phyloP scores from a whole-genome alignment of 768 basidiomycete species.

The Pleurotus citrinopileatus region DNA sequence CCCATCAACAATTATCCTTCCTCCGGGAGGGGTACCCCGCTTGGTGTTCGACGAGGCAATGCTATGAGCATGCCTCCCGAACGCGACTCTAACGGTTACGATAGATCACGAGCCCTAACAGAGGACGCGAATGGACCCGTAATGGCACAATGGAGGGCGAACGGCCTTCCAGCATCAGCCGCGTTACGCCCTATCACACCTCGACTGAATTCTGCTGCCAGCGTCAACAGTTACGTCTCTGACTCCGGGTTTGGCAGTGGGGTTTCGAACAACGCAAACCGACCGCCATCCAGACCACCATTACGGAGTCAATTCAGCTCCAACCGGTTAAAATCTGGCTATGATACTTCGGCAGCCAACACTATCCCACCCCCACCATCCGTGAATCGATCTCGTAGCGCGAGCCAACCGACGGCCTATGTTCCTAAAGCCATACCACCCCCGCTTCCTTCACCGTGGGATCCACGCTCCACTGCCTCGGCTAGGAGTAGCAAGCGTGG shows the following conservation, averaged over 20 bases:
- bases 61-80: slow-evolving; percentile 60
- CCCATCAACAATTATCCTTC: slow-evolving; percentile 36
- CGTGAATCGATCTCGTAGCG: slow-evolving; percentile 63
- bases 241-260: slow-evolving; percentile 40
- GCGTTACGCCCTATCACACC: slow-evolving; percentile 39
- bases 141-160: slow-evolving; percentile 62
- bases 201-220: slow-evolving; percentile 46
- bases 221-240: slow-evolving; percentile 39
- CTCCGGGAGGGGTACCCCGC: slow-evolving; percentile 75
- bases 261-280: slow-evolving; percentile 11
- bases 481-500: slow-evolving; percentile 60
- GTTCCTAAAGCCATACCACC: slow-evolving; percentile 51
- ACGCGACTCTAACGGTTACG: slow-evolving; percentile 47
- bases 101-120: slow-evolving; percentile 64
- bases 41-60: slow-evolving; percentile 55
- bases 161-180: slow-evolving; percentile 40
- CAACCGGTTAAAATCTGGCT: slow-evolving; percentile 50
- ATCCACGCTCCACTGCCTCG: slow-evolving; percentile 32
- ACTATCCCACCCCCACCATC: slow-evolving; percentile 26
- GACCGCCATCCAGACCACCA: slow-evolving; percentile 31
- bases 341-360: slow-evolving; percentile 43
- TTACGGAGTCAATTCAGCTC: slow-evolving; percentile 73
- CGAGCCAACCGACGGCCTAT: slow-evolving; percentile 77
- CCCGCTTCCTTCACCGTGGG: slow-evolving; percentile 50
- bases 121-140: slow-evolving; percentile 64